phyloP scores from a whole-genome alignment of 257 asterid genomes.

The Nicotiana sylvestris region DNA sequence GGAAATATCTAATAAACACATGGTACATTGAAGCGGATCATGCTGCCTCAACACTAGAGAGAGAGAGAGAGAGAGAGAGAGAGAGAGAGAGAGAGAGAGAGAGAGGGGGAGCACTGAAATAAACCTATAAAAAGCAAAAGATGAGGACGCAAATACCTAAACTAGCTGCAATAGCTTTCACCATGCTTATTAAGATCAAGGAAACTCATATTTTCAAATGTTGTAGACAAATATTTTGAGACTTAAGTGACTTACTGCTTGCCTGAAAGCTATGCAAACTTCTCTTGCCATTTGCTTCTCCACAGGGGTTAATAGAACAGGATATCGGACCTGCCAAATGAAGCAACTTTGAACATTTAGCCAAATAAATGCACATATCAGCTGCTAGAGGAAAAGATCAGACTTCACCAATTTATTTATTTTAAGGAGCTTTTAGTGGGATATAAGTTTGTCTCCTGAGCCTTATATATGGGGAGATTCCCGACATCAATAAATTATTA shows the following conservation, averaged over 20 bases:
- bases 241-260: slow-evolving; percentile 62
- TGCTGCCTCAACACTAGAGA: neutral
- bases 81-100: neutral
- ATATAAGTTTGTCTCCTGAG: neutral
- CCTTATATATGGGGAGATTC: neutral
- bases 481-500: neutral
- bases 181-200: neutral
- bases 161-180: neutral
- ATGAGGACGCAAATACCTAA: neutral
- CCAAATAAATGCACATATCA: neutral
- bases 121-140: neutral
- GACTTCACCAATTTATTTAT: neutral
- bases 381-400: slow-evolving; percentile 3
- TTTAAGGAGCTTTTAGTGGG: neutral
- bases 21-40: neutral
- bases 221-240: neutral
- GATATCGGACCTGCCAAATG: slow-evolving; percentile 79
- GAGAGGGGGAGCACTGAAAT: neutral
- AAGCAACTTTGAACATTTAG: neutral
- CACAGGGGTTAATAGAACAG: slow-evolving; percentile 89
- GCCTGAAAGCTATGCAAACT: slow-evolving; percentile 93
- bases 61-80: too few species aligned
- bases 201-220: neutral
- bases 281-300: slow-evolving; percentile 98
- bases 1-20: neutral